Percentiles rank a stretch among this genome's conserved stretches.
phyloP scores from a whole-genome alignment of 2,329 filamentous ascomycete species.

The Davidsoniella australis region DNA sequence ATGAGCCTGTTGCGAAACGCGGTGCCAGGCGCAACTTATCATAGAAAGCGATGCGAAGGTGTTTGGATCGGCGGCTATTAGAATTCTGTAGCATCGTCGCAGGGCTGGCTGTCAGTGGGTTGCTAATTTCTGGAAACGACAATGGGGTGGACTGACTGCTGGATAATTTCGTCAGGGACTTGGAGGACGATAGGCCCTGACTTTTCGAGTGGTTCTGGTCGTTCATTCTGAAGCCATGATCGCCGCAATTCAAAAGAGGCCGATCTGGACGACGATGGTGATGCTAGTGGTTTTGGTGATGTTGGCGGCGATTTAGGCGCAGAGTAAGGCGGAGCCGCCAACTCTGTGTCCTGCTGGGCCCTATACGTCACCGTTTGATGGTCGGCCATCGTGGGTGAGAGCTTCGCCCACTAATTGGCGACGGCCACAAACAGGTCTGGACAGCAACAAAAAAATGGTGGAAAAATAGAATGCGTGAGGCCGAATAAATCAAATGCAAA shows the following conservation, averaged over 20 bases:
- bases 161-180: constrained; percentile 52
- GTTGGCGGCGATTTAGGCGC: neutral
- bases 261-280: neutral
- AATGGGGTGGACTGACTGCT: constrained; percentile 33
- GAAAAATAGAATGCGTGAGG: too few species aligned
- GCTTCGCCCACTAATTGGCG: too few species aligned
- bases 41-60: constrained; percentile 50
- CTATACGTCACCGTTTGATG: neutral
- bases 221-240: neutral
- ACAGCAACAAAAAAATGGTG: too few species aligned
- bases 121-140: constrained; percentile 17
- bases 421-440: too few species aligned
- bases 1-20: constrained; percentile 43
- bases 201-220: neutral
- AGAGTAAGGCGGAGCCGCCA: neutral
- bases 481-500: too few species aligned
- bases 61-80: constrained; percentile 41
- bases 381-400: neutral
- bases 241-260: neutral
- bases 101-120: constrained; percentile 5
- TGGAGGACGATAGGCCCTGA: constrained; percentile 28
- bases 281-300: neutral
- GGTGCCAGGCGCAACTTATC: constrained; percentile 48
- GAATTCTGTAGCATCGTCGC: constrained; percentile 31
- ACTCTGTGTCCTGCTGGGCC: neutral